Conservation (phyloP, 805 yeast species). For the Teunomyces panamensis region DNA sequence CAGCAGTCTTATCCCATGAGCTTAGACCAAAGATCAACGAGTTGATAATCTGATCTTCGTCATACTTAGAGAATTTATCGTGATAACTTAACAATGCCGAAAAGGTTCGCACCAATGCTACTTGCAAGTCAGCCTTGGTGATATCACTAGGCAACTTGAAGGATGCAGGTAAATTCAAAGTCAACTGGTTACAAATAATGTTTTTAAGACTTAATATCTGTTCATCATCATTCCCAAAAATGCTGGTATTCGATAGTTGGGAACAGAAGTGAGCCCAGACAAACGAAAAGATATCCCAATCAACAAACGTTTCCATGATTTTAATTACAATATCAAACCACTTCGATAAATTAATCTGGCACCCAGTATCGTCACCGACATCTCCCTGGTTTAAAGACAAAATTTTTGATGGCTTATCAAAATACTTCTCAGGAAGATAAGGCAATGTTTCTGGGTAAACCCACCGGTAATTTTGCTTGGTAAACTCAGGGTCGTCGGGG, state of each 20-base stretch:
- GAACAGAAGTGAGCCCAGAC: slow-evolving; percentile 67
- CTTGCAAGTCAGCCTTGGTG: slow-evolving; percentile 61
- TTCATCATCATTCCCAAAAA: slow-evolving; percentile 46
- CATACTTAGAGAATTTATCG: slow-evolving; percentile 48
- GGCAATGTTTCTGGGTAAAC: slow-evolving; percentile 54
- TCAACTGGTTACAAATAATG: slow-evolving; percentile 59
- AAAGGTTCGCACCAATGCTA: slow-evolving; percentile 58
- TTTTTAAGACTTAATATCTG: slow-evolving; percentile 41
- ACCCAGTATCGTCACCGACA: background rate
- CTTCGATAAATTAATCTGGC: slow-evolving; percentile 21
- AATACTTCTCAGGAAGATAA: slow-evolving; percentile 45
- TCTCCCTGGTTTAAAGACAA: slow-evolving; percentile 7
- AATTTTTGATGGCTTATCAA: slow-evolving; percentile 38
- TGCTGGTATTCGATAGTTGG: slow-evolving; percentile 56
- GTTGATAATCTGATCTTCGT: slow-evolving; percentile 61
- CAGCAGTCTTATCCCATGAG: slow-evolving; percentile 76
- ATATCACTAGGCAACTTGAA: slow-evolving; percentile 40
- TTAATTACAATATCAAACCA: slow-evolving; percentile 53
- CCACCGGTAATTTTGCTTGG: slow-evolving; percentile 42
- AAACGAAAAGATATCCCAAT: slow-evolving; percentile 72
- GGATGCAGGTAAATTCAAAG: slow-evolving; percentile 43
- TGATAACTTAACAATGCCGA: slow-evolving; percentile 65
- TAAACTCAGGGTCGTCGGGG: slow-evolving; percentile 20
- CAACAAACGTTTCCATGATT: slow-evolving; percentile 50
- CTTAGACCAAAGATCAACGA: slow-evolving; percentile 60